Evolutionary conservation across 257 asterid genomes (phyloP).

Genomic region (Dorcoceras hygrometricum): DNA sequence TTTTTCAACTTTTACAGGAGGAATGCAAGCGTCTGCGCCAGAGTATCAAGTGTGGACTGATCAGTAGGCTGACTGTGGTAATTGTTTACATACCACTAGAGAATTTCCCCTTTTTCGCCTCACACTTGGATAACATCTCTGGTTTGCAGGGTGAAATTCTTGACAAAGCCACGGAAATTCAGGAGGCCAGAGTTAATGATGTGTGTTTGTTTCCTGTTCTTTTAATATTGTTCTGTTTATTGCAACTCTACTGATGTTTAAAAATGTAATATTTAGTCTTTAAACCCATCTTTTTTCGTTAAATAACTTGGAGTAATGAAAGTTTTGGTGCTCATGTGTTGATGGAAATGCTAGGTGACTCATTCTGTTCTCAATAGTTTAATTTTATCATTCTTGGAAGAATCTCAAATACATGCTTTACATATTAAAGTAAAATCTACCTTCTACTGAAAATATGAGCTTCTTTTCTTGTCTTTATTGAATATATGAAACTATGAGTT

Average conservation of each 20-base stretch:
- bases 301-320: neutral
- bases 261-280: neutral
- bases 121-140: slow-evolving; percentile 12
- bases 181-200: slow-evolving; percentile 84
- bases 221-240: neutral
- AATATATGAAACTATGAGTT: neutral
- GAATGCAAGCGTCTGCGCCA: slow-evolving; percentile 99
- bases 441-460: too few species aligned
- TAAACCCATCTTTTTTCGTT: slow-evolving; percentile 5
- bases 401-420: too few species aligned
- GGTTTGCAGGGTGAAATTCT: slow-evolving; percentile 86
- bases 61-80: slow-evolving; percentile 93
- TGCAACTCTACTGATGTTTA: slow-evolving; percentile 11
- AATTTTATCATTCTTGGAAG: too few species aligned
- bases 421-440: neutral
- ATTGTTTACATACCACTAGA: slow-evolving; percentile 19
- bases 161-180: slow-evolving; percentile 93
- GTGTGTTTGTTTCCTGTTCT: slow-evolving; percentile 43
- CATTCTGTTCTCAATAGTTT: neutral
- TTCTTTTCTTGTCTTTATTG: neutral
- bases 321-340: neutral
- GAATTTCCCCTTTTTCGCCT: slow-evolving; percentile 5
- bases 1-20: slow-evolving; percentile 53
- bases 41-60: slow-evolving; percentile 93
- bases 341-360: neutral